Percentiles rank a stretch among this genome's conserved stretches.
These are phyloP conservation scores for Starmerella stigmatis DNA, from an alignment of 805 yeast genomes.

Conservation along the genomic window DNA sequence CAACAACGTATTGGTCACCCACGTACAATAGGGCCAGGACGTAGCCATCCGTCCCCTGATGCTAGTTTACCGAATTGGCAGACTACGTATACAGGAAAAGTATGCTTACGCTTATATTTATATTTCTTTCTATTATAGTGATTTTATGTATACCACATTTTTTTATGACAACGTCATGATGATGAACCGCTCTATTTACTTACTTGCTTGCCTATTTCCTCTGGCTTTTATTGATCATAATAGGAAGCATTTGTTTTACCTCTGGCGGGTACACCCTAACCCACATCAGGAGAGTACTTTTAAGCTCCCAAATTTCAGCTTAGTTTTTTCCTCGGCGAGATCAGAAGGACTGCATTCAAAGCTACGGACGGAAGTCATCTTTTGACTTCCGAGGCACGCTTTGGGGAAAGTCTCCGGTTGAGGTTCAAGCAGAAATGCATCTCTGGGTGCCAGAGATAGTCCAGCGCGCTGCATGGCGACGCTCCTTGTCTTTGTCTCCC, in stretches of 20 bases:
- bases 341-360: conserved; percentile 25
- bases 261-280: too few species aligned
- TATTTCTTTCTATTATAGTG: background rate
- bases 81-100: background rate
- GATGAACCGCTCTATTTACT: too few species aligned
- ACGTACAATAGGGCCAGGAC: background rate
- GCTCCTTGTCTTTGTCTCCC: conserved; percentile 9
- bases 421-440: conserved; percentile 26
- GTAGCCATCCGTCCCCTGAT: too few species aligned
- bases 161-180: too few species aligned
- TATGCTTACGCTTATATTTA: background rate
- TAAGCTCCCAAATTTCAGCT: background rate
- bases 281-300: background rate
- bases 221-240: too few species aligned
- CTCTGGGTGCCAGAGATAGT: conserved; percentile 9
- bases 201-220: too few species aligned
- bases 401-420: conserved; percentile 32
- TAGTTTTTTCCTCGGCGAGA: conserved; percentile 18
- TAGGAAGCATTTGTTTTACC: too few species aligned
- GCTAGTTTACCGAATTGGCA: too few species aligned
- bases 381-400: conserved; percentile 22
- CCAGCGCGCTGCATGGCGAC: conserved; percentile 5
- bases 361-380: conserved; percentile 23
- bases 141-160: background rate
- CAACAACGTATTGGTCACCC: background rate